Evolutionary conservation across 257 asterid species (phyloP), one percentile per base, ranked within the genome.

Genomic region (Buddleja alternifolia): DNA sequence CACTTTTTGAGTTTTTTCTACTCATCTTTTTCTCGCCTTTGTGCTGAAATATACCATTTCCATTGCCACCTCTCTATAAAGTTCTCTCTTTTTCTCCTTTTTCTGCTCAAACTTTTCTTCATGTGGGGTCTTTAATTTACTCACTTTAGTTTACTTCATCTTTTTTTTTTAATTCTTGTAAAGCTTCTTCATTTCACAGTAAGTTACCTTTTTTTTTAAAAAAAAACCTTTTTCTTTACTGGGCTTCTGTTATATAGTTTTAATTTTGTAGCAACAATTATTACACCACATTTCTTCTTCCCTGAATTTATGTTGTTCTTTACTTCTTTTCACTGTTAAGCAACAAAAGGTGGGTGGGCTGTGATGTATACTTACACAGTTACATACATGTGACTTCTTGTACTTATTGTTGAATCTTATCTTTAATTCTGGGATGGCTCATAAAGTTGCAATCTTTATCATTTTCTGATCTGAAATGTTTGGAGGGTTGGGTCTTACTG

Each of bases 121-220:
- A 69, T 12, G 82, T 73, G 75, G 84, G 78, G 63, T 71, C 77
- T 73, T 70, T 32, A 56, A 42, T 75, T 72, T 47, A 60, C 46
- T 63, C 39, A 61, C 70, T 50, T 64, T 63, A 24, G 47, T 57
- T 55, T 14, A 60, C 40, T 39, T 37, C 55, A 52, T 15, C 36
- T 40, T 47, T 25, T 44, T 19, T 64, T 65, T 63, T 41, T 60
- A 57, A 34, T 37, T 63, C 48, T 29, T 72, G 17, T 8, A 47
- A 46, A 61, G 48, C 6, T 52, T 45, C 36, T 46, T 36, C 54
- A 11, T 45, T 44, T 66, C 63, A 41, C 67, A 48, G 57, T 11
- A 37, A 54, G 67, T 50, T 71, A 47, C 63, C 66, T 36, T 54
- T 15, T 40, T 23, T 45, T 11, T 0, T n/a, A n/a, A n/a, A n/a